phyloP scores from a whole-genome alignment of 331 rosid genomes.

The Pyrus hybrid region DNA sequence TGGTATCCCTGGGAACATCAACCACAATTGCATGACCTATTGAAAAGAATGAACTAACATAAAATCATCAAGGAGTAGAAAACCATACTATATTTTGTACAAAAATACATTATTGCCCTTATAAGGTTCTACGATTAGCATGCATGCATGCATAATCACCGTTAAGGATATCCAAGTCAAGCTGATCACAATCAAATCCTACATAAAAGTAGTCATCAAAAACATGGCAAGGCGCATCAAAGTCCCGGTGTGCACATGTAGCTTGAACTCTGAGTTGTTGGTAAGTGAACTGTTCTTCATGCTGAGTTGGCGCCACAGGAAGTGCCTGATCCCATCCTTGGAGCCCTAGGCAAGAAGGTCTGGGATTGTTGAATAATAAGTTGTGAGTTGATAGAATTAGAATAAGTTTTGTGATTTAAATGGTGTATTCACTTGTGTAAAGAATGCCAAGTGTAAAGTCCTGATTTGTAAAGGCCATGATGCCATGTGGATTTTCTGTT shows the following conservation, averaged over 20 bases:
- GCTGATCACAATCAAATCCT: slow-evolving; percentile 63
- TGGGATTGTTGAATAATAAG: background rate
- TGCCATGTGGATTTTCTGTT: no score
- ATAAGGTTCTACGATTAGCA: background rate
- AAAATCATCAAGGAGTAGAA: background rate
- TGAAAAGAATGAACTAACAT: background rate
- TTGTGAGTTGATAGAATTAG: no score
- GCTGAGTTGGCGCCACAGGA: slow-evolving; percentile 40
- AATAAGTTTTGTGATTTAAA: no score
- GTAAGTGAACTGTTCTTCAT: slow-evolving; percentile 63
- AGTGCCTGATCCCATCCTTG: slow-evolving; percentile 35
- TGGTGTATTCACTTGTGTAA: no score
- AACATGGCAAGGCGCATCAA: slow-evolving; percentile 61
- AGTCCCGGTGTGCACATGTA: slow-evolving; percentile 55
- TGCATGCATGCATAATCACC: slow-evolving; percentile 19
- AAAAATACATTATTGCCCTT: background rate
- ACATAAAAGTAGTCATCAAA: slow-evolving; percentile 57
- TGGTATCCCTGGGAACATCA: slow-evolving; percentile 57
- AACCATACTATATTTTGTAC: no score
- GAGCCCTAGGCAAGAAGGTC: slow-evolving; percentile 40
- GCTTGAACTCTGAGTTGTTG: slow-evolving; percentile 43
- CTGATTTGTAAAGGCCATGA: no score
- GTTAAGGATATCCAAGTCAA: slow-evolving; percentile 57
- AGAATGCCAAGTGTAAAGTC: no score
- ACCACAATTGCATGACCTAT: slow-evolving; percentile 56